These are phyloP conservation scores for Verticillium klebahnii DNA, from an alignment of 2,329 filamentous ascomycete genomes.

Conservation along the genomic window DNA sequence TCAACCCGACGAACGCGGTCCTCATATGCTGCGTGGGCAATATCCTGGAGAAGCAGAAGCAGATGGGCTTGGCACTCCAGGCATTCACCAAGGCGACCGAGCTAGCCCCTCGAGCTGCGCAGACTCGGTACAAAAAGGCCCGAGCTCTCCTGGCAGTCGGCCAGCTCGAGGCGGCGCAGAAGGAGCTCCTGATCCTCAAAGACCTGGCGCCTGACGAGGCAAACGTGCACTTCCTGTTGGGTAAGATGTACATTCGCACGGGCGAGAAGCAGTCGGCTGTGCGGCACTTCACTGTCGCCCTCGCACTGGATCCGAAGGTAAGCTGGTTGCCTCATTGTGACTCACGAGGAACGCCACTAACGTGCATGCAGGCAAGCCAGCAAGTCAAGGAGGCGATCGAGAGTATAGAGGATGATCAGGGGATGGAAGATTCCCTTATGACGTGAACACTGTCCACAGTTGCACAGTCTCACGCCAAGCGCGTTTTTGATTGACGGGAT, in stretches of 20 bases:
- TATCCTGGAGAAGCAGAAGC: constrained; percentile 83
- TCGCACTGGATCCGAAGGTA: constrained; percentile 97
- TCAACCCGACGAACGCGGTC: constrained; percentile 92
- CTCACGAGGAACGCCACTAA: constrained; percentile 16
- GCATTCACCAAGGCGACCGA: constrained; percentile 81
- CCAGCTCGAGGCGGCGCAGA: constrained; percentile 66
- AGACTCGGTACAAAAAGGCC: constrained; percentile 91
- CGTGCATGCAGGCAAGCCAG: constrained; percentile 65
- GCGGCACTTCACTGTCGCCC: constrained; percentile 86
- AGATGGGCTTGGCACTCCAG: constrained; percentile 70
- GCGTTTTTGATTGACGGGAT: background rate
- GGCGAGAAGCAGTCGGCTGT: constrained; percentile 77
- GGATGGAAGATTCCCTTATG: constrained; percentile 64
- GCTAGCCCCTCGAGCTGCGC: constrained; percentile 72
- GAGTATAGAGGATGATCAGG: constrained; percentile 75
- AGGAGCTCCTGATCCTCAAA: constrained; percentile 82
- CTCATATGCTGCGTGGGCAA: constrained; percentile 89
- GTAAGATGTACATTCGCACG: constrained; percentile 71
- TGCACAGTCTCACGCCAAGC: background rate
- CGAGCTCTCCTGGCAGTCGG: constrained; percentile 75
- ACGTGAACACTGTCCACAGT: constrained; percentile 30
- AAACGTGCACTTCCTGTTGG: constrained; percentile 92
- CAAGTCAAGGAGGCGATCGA: constrained; percentile 98
- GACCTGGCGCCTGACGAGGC: constrained; percentile 91
- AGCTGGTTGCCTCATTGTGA: constrained; percentile 18